phyloP scores from a whole-genome alignment of 2,329 filamentous ascomycete species.

The Dothistroma septosporum region DNA sequence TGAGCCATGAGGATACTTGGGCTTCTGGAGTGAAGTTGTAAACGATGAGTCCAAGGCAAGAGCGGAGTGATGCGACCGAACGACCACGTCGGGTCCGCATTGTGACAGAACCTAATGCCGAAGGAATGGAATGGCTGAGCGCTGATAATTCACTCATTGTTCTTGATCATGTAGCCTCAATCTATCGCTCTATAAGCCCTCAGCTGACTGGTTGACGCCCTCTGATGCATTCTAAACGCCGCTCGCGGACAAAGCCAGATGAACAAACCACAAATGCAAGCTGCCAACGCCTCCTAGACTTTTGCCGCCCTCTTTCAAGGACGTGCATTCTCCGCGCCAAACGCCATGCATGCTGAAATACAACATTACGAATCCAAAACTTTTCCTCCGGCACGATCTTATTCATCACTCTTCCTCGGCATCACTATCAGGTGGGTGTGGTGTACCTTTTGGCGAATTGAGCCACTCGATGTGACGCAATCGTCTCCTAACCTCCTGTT shows the following conservation, averaged over 20 bases:
- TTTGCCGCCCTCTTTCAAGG: neutral
- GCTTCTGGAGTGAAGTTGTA: constrained; percentile 2
- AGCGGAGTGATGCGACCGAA: neutral
- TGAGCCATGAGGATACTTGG: constrained; percentile 6
- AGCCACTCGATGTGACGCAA: constrained; percentile 77
- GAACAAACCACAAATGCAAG: neutral
- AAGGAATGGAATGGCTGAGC: neutral
- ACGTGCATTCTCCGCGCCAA: neutral
- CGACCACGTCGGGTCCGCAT: neutral
- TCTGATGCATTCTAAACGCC: neutral
- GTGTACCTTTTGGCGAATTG: constrained; percentile 69
- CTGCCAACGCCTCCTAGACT: constrained; percentile 1
- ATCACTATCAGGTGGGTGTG: constrained; percentile 71
- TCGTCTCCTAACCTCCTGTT: constrained; percentile 79
- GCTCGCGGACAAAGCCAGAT: neutral
- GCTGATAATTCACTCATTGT: neutral
- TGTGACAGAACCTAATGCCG: neutral
- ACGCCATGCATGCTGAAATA: neutral
- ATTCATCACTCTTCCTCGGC: constrained; percentile 53
- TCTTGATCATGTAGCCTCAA: neutral
- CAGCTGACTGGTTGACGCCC: neutral
- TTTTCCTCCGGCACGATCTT: neutral
- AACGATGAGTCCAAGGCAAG: neutral
- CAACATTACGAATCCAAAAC: neutral
- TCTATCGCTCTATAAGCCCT: neutral